Conservation (phyloP, 257 asterid genomes). For the Jacaranda copaia region DNA sequence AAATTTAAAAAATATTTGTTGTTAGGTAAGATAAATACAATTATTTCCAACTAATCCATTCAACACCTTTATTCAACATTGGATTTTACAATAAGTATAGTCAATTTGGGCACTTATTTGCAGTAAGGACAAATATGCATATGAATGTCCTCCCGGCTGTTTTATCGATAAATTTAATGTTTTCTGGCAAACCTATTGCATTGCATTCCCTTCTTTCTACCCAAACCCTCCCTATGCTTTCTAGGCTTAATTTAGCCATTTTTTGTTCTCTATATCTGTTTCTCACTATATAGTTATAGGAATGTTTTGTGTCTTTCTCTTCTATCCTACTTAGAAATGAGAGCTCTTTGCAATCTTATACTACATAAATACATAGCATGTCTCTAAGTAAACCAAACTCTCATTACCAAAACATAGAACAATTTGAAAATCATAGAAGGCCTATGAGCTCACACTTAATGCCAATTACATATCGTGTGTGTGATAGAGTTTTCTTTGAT, state of each 20-base stretch:
- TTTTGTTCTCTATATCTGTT: background rate
- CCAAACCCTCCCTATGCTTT: slow-evolving; percentile 18
- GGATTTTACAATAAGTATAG: slow-evolving; percentile 39
- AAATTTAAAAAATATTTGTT: slow-evolving; percentile 34
- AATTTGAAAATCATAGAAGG: slow-evolving; percentile 31
- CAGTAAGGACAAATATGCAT: slow-evolving; percentile 40
- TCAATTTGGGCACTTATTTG: slow-evolving; percentile 32
- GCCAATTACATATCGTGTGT: slow-evolving; percentile 47
- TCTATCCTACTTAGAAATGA: background rate
- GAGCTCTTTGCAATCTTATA: slow-evolving; percentile 31
- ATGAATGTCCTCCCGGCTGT: slow-evolving; percentile 27
- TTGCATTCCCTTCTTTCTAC: slow-evolving; percentile 30
- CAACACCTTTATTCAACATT: slow-evolving; percentile 29
- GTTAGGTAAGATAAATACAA: slow-evolving; percentile 47
- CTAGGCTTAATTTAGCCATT: slow-evolving; percentile 1
- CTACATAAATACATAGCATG: slow-evolving; percentile 33
- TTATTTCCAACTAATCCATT: slow-evolving; percentile 33
- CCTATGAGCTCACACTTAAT: slow-evolving; percentile 5
- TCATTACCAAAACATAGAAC: slow-evolving; percentile 27
- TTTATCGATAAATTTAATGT: slow-evolving; percentile 40
- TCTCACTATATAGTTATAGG: background rate
- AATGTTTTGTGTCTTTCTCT: slow-evolving; percentile 7
- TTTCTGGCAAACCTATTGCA: slow-evolving; percentile 33
- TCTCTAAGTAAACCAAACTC: slow-evolving; percentile 30
- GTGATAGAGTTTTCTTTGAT: slow-evolving; percentile 44